Conservation (phyloP, 495 filamentous ascomycete species). For the Xylaria castorea region DNA sequence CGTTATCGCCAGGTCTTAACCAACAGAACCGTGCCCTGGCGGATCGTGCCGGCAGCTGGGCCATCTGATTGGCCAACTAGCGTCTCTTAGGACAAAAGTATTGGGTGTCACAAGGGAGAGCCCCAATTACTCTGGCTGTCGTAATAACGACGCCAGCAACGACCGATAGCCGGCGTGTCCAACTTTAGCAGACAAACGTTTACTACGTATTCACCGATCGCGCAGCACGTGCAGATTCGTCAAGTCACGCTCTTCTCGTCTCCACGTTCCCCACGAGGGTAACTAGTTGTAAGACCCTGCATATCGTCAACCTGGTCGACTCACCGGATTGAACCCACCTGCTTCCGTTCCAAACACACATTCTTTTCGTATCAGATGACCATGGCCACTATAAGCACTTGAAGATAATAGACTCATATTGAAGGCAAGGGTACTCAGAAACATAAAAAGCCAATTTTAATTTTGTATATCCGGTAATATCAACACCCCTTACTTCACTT, state of each 20-base stretch:
- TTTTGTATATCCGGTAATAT: neutral
- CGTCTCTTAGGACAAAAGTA: neutral
- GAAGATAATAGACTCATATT: no score
- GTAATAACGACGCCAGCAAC: neutral
- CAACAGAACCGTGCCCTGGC: constrained; percentile 18
- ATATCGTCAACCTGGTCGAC: constrained; percentile 8
- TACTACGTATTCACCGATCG: constrained; percentile 15
- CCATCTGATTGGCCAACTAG: constrained; percentile 11
- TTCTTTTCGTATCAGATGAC: constrained; percentile 8
- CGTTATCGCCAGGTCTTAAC: neutral
- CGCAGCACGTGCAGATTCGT: constrained; percentile 3
- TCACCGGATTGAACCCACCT: neutral
- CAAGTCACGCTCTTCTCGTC: constrained; percentile 14
- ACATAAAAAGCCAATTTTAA: no score
- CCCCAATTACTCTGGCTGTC: neutral
- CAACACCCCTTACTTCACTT: neutral
- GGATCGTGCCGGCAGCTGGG: constrained; percentile 12
- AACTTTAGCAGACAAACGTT: neutral
- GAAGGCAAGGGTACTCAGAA: no score
- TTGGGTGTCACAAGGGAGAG: neutral
- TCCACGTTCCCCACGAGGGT: neutral
- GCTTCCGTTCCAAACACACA: constrained; percentile 5
- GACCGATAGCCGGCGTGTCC: constrained; percentile 6
- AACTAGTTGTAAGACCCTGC: constrained; percentile 10
- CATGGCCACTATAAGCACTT: neutral